Evolutionary conservation across 2,329 filamentous ascomycete genomes (phyloP).

Genomic region (Anisogramma anomala): DNA sequence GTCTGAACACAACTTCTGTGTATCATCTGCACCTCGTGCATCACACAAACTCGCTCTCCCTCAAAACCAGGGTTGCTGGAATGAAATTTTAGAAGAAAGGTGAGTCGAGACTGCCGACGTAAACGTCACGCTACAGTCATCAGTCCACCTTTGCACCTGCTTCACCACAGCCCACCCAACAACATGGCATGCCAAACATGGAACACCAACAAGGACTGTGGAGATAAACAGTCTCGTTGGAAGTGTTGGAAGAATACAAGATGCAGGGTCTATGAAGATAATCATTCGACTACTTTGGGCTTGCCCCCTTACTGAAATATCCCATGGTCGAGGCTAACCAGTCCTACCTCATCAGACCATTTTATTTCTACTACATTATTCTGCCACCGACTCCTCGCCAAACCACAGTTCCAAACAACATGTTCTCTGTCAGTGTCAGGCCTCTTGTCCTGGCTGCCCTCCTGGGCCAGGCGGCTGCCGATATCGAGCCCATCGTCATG

Average conservation of each 20-base stretch:
- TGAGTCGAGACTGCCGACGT: background rate
- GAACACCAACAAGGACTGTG: no score
- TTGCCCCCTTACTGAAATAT: no score
- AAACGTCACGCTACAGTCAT: slow-evolving; percentile 5
- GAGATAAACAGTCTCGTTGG: no score
- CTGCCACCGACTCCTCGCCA: background rate
- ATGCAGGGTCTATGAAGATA: no score
- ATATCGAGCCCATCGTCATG: slow-evolving; percentile 13
- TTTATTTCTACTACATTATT: slow-evolving; percentile 6
- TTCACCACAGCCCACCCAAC: background rate
- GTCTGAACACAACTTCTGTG: background rate
- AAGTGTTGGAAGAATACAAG: no score
- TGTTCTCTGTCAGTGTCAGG: slow-evolving; percentile 13
- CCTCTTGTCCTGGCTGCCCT: slow-evolving; percentile 11
- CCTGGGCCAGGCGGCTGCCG: slow-evolving; percentile 7
- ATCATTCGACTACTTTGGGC: no score
- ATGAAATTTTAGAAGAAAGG: background rate
- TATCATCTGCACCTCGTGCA: background rate
- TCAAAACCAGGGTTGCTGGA: background rate
- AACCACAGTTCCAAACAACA: background rate
- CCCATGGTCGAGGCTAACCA: slow-evolving; percentile 5
- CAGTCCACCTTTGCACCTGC: background rate
- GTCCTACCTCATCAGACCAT: slow-evolving; percentile 1
- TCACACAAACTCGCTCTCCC: background rate
- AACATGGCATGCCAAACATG: no score